Percentiles rank a stretch among this genome's conserved stretches.
phyloP scores from a whole-genome alignment of 2,329 filamentous ascomycete species.

The Madurella mycetomatis region DNA sequence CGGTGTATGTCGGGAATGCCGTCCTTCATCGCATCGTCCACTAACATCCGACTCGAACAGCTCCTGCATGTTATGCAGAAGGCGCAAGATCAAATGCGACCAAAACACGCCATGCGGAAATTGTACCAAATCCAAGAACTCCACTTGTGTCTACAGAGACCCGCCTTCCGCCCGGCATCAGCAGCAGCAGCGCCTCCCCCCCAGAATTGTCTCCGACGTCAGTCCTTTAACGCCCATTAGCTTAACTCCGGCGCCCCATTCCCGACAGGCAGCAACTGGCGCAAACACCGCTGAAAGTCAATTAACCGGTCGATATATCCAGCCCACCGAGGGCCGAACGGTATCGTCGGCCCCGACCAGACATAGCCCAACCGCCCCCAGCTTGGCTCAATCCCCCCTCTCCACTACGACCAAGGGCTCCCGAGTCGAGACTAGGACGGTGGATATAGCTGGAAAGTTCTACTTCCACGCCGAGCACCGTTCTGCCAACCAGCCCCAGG shows the following conservation, averaged over 20 bases:
- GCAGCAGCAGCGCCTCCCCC: background rate
- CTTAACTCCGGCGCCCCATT: background rate
- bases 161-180: constrained; percentile 3
- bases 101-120: constrained; percentile 39
- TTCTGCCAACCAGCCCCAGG: constrained; percentile 28
- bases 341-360: constrained; percentile 30
- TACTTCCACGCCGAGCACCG: constrained; percentile 38
- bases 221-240: background rate
- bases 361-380: constrained; percentile 18
- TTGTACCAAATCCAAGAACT: constrained; percentile 36
- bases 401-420: constrained; percentile 22
- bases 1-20: constrained; percentile 10
- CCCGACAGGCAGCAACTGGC: background rate
- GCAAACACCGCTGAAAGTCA: background rate
- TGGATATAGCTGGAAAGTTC: constrained; percentile 40
- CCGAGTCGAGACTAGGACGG: constrained; percentile 35
- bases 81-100: constrained; percentile 43
- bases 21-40: background rate
- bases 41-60: constrained; percentile 21
- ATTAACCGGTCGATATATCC: background rate
- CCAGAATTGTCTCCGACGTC: background rate
- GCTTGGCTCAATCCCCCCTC: constrained; percentile 8
- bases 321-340: constrained; percentile 34
- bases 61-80: constrained; percentile 39
- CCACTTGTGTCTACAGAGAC: constrained; percentile 33